These are phyloP conservation scores for Fagopyrum esculentum DNA, from an alignment of 148 eudicot species.

Conservation along the genomic window DNA sequence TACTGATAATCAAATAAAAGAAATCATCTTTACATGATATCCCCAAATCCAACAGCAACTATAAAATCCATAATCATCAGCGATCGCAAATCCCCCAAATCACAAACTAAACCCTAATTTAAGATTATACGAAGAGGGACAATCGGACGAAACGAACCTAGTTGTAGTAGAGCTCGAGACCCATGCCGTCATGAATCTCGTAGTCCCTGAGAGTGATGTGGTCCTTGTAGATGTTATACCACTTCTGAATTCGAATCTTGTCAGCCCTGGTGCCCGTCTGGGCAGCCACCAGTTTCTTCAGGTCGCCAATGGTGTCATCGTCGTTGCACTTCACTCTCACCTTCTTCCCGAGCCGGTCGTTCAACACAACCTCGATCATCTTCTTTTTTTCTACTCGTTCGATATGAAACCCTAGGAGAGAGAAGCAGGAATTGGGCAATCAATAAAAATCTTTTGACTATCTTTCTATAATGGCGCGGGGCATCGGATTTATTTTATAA, in stretches of 20 bases:
- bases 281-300: constrained; percentile 91
- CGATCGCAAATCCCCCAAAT: too few species aligned
- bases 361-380: constrained; percentile 78
- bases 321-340: constrained; percentile 92
- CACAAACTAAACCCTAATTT: neutral
- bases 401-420: constrained; percentile 9
- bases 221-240: constrained; percentile 89
- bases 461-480: neutral
- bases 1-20: neutral
- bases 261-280: constrained; percentile 87
- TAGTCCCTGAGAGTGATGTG: constrained; percentile 85
- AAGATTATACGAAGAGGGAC: neutral
- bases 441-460: neutral
- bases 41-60: neutral
- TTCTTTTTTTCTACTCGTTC: constrained; percentile 8
- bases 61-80: neutral
- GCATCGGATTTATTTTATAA: neutral
- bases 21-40: neutral
- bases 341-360: constrained; percentile 72
- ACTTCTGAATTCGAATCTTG: constrained; percentile 90
- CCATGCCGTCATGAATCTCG: constrained; percentile 98
- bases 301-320: constrained; percentile 88
- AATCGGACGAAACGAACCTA: constrained; percentile 15
- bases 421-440: constrained; percentile 1
- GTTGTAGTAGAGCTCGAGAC: constrained; percentile 96